Evolutionary conservation across 1,284 basidiomycete genomes (phyloP).

Genomic region (Takashimella tepidaria): DNA sequence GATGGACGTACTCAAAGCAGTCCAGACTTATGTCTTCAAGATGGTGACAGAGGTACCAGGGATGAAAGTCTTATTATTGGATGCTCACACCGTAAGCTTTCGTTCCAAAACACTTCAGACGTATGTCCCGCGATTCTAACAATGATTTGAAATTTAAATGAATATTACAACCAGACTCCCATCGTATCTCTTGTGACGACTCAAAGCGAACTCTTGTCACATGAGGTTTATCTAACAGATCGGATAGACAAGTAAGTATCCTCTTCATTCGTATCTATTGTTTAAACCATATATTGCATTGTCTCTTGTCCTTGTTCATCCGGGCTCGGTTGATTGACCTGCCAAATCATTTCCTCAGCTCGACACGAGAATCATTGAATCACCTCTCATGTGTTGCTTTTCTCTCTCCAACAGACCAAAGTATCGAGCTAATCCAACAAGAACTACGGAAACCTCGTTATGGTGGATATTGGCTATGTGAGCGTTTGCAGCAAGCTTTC

Average conservation of each 20-base stretch:
- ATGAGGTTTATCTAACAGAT: slow-evolving; percentile 97
- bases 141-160: too few species aligned
- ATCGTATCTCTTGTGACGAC: slow-evolving; percentile 94
- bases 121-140: too few species aligned
- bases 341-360: slow-evolving; percentile 37
- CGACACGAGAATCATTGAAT: slow-evolving; percentile 77
- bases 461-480: slow-evolving; percentile 95
- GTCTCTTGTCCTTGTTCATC: too few species aligned
- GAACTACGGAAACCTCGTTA: slow-evolving; percentile 89
- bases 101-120: too few species aligned
- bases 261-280: neutral
- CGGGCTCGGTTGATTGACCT: too few species aligned
- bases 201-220: slow-evolving; percentile 86
- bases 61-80: slow-evolving; percentile 97
- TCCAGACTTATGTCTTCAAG: slow-evolving; percentile 89
- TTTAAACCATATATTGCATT: too few species aligned
- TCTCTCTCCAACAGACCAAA: slow-evolving; percentile 72
- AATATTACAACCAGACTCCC: slow-evolving; percentile 89
- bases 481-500: slow-evolving; percentile 54
- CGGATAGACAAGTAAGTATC: slow-evolving; percentile 75
- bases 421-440: slow-evolving; percentile 71
- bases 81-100: slow-evolving; percentile 84
- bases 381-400: slow-evolving; percentile 98
- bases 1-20: slow-evolving; percentile 95
- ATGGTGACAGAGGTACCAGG: slow-evolving; percentile 77